Base-by-base conservation (phyloP, 305 asterid species). In the Stenogyne calaminthoides region DNA sequence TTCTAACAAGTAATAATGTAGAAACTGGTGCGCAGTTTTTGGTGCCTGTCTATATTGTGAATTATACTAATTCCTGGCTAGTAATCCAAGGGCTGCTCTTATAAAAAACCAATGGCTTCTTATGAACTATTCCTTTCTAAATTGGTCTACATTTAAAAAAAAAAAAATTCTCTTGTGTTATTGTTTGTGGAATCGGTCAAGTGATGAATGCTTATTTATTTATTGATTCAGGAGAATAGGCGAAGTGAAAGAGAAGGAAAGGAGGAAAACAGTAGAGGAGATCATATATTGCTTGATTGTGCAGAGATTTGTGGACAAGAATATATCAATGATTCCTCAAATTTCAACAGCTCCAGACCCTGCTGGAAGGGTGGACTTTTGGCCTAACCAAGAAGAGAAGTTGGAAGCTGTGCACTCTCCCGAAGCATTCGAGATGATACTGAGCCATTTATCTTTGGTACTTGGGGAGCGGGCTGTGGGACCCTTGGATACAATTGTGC, bases 371-470 rank as follows among this genome's bases (percentile, higher is more conserved):
- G 90, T 91, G 64, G 95, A 90, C 77, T 73, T 82, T 67, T 94
- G 97, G 99, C 97, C 97, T 47, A 84, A 88, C 78, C 99, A 94
- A 85, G 99, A 94, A 71, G 78, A 84, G 62, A 81, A 85, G 86
- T 86, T 94, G 73, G 96, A 88, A 82, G 82, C 92, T 3, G 93
- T 91, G 70, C 97, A 91, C 87, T 94, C 99, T 40, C 81, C 89
- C 3, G 99, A 94, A 81, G 99, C 97, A 75, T 94, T 87, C 34
- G 99, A 94, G 84, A 94, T 94, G 99, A 85, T 94, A 70, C 65
- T 84, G 54, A 87, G 92, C 81, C 99, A 94, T 85, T 83, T 94
- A 5, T 58, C 99, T 49, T 88, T 94, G 20, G 91, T 94, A 57
- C 93, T 91, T n/a, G 97, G 97, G 40, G 97, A 86, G 75, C 88